Conservation (phyloP, 352 stramenopile genomes). For the Phytopythium ostracodes region DNA sequence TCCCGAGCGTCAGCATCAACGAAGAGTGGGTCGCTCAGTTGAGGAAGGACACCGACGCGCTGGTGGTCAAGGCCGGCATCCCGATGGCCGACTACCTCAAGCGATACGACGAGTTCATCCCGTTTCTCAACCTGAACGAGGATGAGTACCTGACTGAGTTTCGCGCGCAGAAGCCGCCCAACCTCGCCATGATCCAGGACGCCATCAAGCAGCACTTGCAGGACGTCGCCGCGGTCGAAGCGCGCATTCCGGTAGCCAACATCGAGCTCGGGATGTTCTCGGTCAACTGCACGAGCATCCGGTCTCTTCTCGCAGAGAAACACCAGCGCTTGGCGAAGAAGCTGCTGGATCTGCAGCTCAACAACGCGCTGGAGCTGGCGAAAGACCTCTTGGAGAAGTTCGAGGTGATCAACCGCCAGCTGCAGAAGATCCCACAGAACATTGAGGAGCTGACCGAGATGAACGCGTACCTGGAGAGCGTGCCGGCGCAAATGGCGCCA, state of each 20-base stretch:
- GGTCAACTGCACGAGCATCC: constrained; percentile 67
- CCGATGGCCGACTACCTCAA: constrained; percentile 75
- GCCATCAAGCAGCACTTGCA: constrained; percentile 75
- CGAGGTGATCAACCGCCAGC: constrained; percentile 77
- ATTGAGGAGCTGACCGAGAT: constrained; percentile 92
- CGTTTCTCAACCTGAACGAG: constrained; percentile 90
- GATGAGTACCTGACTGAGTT: constrained; percentile 78
- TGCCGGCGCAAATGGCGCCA: constrained; percentile 54
- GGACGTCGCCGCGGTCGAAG: constrained; percentile 51
- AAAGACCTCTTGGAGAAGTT: constrained; percentile 82
- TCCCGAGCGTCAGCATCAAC: constrained; percentile 75
- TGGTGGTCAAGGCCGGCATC: constrained; percentile 56
- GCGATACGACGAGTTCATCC: constrained; percentile 81
- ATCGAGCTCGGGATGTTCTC: constrained; percentile 85
- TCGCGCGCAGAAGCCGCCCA: constrained; percentile 66
- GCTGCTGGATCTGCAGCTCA: constrained; percentile 68
- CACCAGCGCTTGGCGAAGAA: constrained; percentile 70
- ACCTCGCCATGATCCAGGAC: constrained; percentile 66
- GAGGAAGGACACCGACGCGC: constrained; percentile 42
- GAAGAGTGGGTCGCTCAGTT: constrained; percentile 83
- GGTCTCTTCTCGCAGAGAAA: constrained; percentile 72
- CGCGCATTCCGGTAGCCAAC: constrained; percentile 47
- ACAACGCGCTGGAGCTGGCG: constrained; percentile 64
- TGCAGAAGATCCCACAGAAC: constrained; percentile 86
- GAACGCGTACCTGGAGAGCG: constrained; percentile 77